Evolutionary conservation across 495 filamentous ascomycete species (phyloP).

Genomic region (Lasiosphaeria hispida): DNA sequence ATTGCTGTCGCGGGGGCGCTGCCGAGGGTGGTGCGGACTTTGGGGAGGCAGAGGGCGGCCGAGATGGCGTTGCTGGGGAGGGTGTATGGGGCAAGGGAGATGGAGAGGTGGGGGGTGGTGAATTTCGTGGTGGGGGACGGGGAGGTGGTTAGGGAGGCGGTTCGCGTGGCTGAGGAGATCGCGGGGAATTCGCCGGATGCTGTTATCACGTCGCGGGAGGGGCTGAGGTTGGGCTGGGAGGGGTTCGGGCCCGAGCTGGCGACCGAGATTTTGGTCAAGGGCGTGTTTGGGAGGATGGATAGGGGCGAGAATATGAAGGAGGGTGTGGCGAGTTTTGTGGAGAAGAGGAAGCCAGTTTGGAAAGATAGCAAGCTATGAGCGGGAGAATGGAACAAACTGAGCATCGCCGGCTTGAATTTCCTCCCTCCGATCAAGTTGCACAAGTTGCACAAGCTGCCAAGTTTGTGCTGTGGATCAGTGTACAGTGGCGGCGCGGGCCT

Average conservation of each 20-base stretch:
- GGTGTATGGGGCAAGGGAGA: conserved; percentile 57
- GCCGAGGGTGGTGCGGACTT: conserved; percentile 64
- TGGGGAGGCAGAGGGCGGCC: conserved; percentile 67
- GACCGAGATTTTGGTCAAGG: conserved; percentile 55
- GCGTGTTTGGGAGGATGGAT: conserved; percentile 59
- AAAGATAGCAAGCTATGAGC: conserved; percentile 66
- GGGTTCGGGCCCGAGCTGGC: conserved; percentile 61
- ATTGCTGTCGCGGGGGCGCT: conserved; percentile 72
- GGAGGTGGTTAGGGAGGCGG: conserved; percentile 50
- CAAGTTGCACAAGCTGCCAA: too few species aligned
- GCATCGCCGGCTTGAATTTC: too few species aligned
- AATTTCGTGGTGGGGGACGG: conserved; percentile 63
- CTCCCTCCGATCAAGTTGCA: too few species aligned
- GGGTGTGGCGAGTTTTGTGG: conserved; percentile 75
- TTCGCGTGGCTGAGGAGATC: conserved; percentile 53
- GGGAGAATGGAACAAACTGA: too few species aligned
- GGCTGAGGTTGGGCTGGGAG: conserved; percentile 63
- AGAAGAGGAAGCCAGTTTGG: conserved; percentile 73
- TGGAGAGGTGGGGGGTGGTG: conserved; percentile 68
- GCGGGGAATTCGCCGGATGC: conserved; percentile 69
- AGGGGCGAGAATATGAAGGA: conserved; percentile 73
- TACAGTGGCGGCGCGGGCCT: too few species aligned
- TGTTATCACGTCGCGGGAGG: conserved; percentile 65
- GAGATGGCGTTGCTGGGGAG: conserved; percentile 74
- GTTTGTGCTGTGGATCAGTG: too few species aligned